Evolutionary conservation across 2,329 filamentous ascomycete genomes (phyloP).

Genomic region (Saccharata proteae): DNA sequence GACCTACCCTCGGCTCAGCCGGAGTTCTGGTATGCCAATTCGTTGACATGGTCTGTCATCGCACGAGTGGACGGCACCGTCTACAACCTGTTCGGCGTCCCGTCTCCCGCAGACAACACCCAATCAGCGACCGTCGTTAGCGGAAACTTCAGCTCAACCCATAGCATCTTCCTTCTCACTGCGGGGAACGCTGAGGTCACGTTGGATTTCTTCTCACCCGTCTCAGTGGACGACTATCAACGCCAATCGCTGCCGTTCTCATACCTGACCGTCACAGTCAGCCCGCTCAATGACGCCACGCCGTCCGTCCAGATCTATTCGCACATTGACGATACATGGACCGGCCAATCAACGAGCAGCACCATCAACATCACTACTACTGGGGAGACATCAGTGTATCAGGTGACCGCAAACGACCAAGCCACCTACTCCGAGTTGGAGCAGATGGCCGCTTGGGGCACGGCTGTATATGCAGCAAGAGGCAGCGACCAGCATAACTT

Average conservation of each 20-base stretch:
- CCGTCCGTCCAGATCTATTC: slow-evolving; percentile 28
- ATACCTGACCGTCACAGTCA: slow-evolving; percentile 29
- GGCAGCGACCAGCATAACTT: slow-evolving; percentile 14
- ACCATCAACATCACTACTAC: slow-evolving; percentile 14
- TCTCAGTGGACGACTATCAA: slow-evolving; percentile 29
- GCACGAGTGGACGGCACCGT: slow-evolving; percentile 28
- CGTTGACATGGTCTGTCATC: slow-evolving; percentile 30
- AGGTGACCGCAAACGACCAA: slow-evolving; percentile 21
- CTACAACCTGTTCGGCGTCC: slow-evolving; percentile 31
- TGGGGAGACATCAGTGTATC: slow-evolving; percentile 19
- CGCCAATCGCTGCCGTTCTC: slow-evolving; percentile 34
- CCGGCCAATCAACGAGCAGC: slow-evolving; percentile 21
- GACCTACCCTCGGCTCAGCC: slow-evolving; percentile 26
- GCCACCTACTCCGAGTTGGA: slow-evolving; percentile 21
- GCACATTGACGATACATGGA: slow-evolving; percentile 33
- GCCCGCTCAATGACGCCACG: slow-evolving; percentile 11
- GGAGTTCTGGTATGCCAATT: slow-evolving; percentile 32
- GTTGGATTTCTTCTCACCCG: slow-evolving; percentile 34
- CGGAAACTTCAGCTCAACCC: slow-evolving; percentile 30
- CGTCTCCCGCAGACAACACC: slow-evolving; percentile 15
- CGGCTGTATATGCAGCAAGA: slow-evolving; percentile 28
- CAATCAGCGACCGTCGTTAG: slow-evolving; percentile 21
- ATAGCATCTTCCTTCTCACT: slow-evolving; percentile 27
- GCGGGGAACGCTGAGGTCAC: slow-evolving; percentile 24
- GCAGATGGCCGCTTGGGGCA: slow-evolving; percentile 32